Evolutionary conservation across 2,329 filamentous ascomycete species (phyloP).

Genomic region (Helminthosporium solani): DNA sequence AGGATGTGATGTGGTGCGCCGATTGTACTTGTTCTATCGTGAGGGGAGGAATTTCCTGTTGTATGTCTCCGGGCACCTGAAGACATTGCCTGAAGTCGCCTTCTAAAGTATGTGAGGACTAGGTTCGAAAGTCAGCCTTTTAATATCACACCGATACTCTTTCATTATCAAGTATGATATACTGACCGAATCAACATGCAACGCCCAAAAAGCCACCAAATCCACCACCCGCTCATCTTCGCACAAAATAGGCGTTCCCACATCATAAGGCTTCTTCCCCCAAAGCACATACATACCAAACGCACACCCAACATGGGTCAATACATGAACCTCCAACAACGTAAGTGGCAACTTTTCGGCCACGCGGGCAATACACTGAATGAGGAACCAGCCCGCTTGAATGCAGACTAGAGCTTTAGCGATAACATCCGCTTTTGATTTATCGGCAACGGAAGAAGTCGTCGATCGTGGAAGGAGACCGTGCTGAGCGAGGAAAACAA

Average conservation of each 20-base stretch:
- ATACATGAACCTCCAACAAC: constrained; percentile 42
- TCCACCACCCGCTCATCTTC: constrained; percentile 12
- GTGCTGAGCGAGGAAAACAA: constrained; percentile 15
- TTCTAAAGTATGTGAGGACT: no score
- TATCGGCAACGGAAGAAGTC: constrained; percentile 14
- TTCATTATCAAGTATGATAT: neutral
- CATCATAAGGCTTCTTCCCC: constrained; percentile 38
- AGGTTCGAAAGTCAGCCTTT: no score
- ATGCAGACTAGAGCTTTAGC: constrained; percentile 35
- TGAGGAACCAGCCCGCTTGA: constrained; percentile 44
- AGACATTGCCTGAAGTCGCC: no score
- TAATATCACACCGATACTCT: no score
- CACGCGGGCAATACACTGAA: constrained; percentile 38
- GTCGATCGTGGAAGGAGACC: constrained; percentile 16
- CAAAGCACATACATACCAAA: constrained; percentile 38
- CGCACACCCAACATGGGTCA: constrained; percentile 39
- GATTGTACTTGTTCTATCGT: no score
- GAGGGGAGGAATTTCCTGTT: neutral
- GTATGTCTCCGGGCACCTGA: neutral
- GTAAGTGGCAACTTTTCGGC: constrained; percentile 38
- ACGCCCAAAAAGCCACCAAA: constrained; percentile 15
- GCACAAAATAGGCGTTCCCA: constrained; percentile 13
- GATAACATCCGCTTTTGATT: constrained; percentile 22
- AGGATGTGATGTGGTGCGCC: no score
- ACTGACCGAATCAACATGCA: constrained; percentile 6